These are phyloP conservation scores for Fusarium nurragi DNA, from an alignment of 2,329 filamentous ascomycete species.

Conservation along the genomic window DNA sequence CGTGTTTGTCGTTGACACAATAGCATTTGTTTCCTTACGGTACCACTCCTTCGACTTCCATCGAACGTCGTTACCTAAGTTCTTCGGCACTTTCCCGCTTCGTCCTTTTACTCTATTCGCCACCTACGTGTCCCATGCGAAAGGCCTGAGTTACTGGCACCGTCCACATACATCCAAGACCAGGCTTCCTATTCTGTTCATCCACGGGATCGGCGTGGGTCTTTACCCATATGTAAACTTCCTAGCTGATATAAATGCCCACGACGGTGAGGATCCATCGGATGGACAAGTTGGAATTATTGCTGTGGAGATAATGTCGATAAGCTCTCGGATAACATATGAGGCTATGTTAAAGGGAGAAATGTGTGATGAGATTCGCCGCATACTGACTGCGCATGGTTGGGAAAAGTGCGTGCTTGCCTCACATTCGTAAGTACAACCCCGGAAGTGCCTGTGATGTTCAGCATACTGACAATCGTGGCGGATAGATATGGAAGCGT, in stretches of 20 bases:
- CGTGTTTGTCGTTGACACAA: slow-evolving; percentile 59
- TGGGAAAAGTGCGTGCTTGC: slow-evolving; percentile 63
- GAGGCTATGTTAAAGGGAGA: slow-evolving; percentile 57
- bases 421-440: slow-evolving; percentile 54
- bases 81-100: slow-evolving; percentile 62
- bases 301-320: slow-evolving; percentile 66
- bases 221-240: slow-evolving; percentile 66
- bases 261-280: slow-evolving; percentile 41
- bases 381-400: slow-evolving; percentile 61
- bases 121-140: slow-evolving; percentile 56
- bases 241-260: slow-evolving; percentile 60
- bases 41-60: slow-evolving; percentile 60
- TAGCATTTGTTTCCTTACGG: slow-evolving; percentile 47
- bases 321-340: slow-evolving; percentile 66
- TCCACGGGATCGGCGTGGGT: slow-evolving; percentile 67
- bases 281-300: slow-evolving; percentile 66
- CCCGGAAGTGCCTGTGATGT: accelerated
- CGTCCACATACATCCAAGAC: slow-evolving; percentile 67
- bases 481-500: slow-evolving; percentile 60
- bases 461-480: background rate
- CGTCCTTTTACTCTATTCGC: slow-evolving; percentile 60
- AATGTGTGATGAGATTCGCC: slow-evolving; percentile 61
- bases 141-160: slow-evolving; percentile 67
- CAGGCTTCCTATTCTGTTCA: slow-evolving; percentile 66
- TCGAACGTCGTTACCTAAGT: slow-evolving; percentile 48